Percentiles rank a stretch among this genome's conserved stretches.
phyloP scores from a whole-genome alignment of 257 asterid species.

The Coffea canephora region DNA sequence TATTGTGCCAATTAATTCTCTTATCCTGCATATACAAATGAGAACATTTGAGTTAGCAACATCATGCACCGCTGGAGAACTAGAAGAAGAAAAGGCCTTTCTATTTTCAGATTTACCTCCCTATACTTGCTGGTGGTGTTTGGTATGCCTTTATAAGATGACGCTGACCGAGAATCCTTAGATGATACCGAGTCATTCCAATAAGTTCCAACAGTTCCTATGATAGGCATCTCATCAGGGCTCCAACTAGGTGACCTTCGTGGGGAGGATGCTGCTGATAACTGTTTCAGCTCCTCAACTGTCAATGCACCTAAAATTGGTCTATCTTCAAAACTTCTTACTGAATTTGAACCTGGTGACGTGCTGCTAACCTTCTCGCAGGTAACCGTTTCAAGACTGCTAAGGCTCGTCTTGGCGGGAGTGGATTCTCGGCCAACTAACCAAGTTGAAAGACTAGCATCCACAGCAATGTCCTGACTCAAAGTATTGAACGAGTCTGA shows the following conservation, averaged over 20 bases:
- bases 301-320: constrained; percentile 97
- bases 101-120: constrained; percentile 46
- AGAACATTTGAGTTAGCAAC: constrained; percentile 12
- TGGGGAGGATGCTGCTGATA: constrained; percentile 58
- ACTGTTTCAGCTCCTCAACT: constrained; percentile 79
- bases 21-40: constrained; percentile 58
- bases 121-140: constrained; percentile 90
- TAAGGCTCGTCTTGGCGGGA: constrained; percentile 34
- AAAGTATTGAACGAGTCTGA: constrained; percentile 31
- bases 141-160: constrained; percentile 83
- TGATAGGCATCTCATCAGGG: constrained; percentile 90
- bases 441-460: constrained; percentile 95
- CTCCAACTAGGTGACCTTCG: constrained; percentile 77
- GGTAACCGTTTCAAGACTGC: constrained; percentile 40
- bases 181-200: constrained; percentile 56
- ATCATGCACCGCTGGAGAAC: constrained; percentile 2
- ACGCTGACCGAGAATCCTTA: constrained; percentile 36
- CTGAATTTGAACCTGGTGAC: constrained; percentile 50
- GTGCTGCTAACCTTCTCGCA: constrained; percentile 27
- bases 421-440: constrained; percentile 50
- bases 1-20: constrained; percentile 82
- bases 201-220: constrained; percentile 88
- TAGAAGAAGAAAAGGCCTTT: not conserved
- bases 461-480: constrained; percentile 63
- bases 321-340: constrained; percentile 69